A percentile compares a stretch with the other conserved stretches of the same genome.
phyloP scores from a whole-genome alignment of 2,329 filamentous ascomycete species.

The Teratosphaeriaceae sp. region DNA sequence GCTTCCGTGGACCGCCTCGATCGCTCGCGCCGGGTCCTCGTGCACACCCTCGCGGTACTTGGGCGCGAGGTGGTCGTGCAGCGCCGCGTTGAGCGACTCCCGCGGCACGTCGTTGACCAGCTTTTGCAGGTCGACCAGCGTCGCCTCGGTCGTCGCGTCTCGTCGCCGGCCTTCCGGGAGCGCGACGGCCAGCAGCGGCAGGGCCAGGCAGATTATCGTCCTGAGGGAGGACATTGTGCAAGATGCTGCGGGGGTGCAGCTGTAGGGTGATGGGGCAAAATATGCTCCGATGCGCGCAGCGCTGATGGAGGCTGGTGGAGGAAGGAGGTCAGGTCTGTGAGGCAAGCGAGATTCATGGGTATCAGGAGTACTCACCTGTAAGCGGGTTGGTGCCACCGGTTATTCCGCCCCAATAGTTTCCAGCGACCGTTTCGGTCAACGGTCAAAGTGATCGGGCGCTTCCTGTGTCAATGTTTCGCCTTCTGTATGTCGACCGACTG shows the following conservation, averaged over 20 bases:
- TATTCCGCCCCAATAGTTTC: too few relatives aligned
- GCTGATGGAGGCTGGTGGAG: not conserved
- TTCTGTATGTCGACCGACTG: too few relatives aligned
- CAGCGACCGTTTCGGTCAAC: too few relatives aligned
- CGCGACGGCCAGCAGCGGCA: constrained; percentile 31
- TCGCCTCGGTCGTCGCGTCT: constrained; percentile 17
- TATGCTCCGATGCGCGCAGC: constrained; percentile 3
- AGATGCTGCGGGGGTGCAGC: constrained; percentile 8
- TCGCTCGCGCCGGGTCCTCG: constrained; percentile 55
- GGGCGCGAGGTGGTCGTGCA: constrained; percentile 56
- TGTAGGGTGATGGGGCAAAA: constrained; percentile 1
- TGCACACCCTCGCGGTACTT: constrained; percentile 65
- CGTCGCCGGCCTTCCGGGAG: constrained; percentile 17
- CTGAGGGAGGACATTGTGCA: constrained; percentile 34
- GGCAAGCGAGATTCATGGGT: not conserved
- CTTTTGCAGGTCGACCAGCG: constrained; percentile 42
- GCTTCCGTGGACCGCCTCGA: constrained; percentile 56
- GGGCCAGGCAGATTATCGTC: constrained; percentile 31
- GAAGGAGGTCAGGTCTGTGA: not conserved
- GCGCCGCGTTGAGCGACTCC: constrained; percentile 57
- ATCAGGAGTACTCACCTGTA: too few relatives aligned
- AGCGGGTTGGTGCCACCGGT: too few relatives aligned
- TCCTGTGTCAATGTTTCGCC: too few relatives aligned
- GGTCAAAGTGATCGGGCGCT: too few relatives aligned
- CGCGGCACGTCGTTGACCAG: constrained; percentile 52